phyloP scores from a whole-genome alignment of 345 rosid species.

The Populus simonii region DNA sequence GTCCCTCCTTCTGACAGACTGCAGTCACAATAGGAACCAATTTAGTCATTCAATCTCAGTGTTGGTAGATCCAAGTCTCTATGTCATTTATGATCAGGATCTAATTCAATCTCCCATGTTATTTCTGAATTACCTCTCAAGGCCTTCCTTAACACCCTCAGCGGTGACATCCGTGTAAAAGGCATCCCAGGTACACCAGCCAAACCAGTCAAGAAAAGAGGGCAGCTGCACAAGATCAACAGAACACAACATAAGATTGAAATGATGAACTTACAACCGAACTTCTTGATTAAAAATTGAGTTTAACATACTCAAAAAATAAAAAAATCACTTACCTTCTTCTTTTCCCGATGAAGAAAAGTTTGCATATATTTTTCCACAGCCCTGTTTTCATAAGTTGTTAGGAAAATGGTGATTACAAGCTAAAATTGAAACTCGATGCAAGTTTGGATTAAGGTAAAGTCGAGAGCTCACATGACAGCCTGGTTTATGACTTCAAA shows the following conservation, averaged over 20 bases:
- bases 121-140: constrained; percentile 55
- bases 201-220: constrained; percentile 90
- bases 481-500: constrained; percentile 92
- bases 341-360: constrained; percentile 80
- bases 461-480: constrained; percentile 58
- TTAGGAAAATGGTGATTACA: background rate
- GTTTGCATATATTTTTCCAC: constrained; percentile 87
- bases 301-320: background rate
- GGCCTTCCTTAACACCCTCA: constrained; percentile 90
- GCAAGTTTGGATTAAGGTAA: background rate
- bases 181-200: constrained; percentile 99
- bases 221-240: constrained; percentile 52
- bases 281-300: background rate
- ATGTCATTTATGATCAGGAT: background rate
- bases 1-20: constrained; percentile 88
- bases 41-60: constrained; percentile 18
- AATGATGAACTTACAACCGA: background rate
- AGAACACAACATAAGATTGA: constrained; percentile 13
- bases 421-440: background rate
- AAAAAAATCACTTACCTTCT: constrained; percentile 46
- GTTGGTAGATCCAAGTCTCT: background rate
- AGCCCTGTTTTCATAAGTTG: constrained; percentile 47
- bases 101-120: constrained; percentile 5
- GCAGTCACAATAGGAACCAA: constrained; percentile 30
- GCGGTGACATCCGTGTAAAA: constrained; percentile 96